Evolutionary conservation across 1,139 yeast species (phyloP), one percentile per base, ranked within the genome.

Genomic region (Zygosaccharomyces pseudobailii): DNA sequence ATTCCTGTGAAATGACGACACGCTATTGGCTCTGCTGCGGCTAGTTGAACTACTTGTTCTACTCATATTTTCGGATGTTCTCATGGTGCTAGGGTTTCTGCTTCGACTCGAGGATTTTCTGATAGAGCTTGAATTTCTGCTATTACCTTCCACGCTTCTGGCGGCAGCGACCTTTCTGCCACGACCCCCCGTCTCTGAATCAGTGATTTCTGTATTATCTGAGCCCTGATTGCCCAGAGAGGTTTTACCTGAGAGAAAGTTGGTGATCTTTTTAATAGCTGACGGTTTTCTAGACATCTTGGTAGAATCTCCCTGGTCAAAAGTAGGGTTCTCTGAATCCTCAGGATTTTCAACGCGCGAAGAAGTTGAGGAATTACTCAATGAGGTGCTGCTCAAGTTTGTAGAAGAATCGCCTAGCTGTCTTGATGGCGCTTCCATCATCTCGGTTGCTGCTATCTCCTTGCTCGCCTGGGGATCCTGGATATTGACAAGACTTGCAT

Each of bases 171-270:
- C 5, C 22, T 25, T 37, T 21, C 40, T 38, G 9, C 41, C 33
- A 10, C 41, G 41, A 9, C 41, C n/a, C 5, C 13, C 24, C 10
- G 17, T 28, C 34, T 42, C 45, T 13, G 32, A 17, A 5, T 43
- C 36, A 3, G 47, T 39, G 32, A 32, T 25, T 13, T 22, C 31
- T 33, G 22, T n/a, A 30, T 40, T 17, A 22, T 50, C 54, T n/a
- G 45, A 40, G n/a, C 36, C 42, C 5, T 40, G 42, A 9, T 48
- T 46, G 28, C 47, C 48, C 4, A 48, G 45, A 3, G 59, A 55
- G 9, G 56, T 35, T 34, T 51, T 52, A 40, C 58, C 49, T 4
- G 59, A 55, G 4, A 55, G 40, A 33, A 55, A 55, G 4, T 56
- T 57, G 10, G 56, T 47, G 13, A 55, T 40, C 43, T 50, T 53